Percentiles rank a stretch among this genome's conserved stretches.
Conservation (phyloP, 495 filamentous ascomycete species). For the Hypoxylon fuscum region DNA sequence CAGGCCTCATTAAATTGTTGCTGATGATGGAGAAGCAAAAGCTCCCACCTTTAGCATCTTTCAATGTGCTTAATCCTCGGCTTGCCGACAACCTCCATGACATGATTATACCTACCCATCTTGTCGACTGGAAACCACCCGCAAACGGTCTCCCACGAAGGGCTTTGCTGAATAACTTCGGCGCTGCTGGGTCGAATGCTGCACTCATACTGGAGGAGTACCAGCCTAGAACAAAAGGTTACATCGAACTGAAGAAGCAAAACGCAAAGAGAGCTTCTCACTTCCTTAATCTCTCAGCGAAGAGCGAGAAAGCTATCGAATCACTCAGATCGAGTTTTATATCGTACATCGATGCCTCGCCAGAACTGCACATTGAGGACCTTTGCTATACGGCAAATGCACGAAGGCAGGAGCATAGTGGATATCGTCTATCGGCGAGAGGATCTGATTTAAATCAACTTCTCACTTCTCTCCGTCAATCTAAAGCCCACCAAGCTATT, state of each 20-base stretch:
- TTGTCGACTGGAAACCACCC: slow-evolving; percentile 44
- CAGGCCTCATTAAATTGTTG: slow-evolving; percentile 51
- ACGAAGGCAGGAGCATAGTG: slow-evolving; percentile 17
- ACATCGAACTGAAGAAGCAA: background rate
- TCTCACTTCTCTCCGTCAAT: slow-evolving; percentile 10
- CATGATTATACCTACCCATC: slow-evolving; percentile 46
- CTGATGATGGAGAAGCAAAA: slow-evolving; percentile 55
- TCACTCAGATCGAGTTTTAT: background rate
- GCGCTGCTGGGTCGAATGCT: slow-evolving; percentile 31
- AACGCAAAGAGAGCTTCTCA: slow-evolving; percentile 1
- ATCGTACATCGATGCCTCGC: slow-evolving; percentile 6
- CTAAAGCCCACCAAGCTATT: background rate
- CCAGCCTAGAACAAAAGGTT: background rate
- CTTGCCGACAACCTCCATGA: slow-evolving; percentile 32
- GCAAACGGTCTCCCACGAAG: slow-evolving; percentile 27
- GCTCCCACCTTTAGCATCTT: slow-evolving; percentile 55
- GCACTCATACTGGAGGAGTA: slow-evolving; percentile 32
- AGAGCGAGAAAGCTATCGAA: slow-evolving; percentile 14
- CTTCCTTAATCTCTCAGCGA: slow-evolving; percentile 28
- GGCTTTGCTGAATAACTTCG: slow-evolving; percentile 51
- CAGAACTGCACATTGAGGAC: slow-evolving; percentile 4
- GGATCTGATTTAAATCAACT: slow-evolving; percentile 7
- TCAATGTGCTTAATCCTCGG: slow-evolving; percentile 50
- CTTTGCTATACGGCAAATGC: slow-evolving; percentile 36
- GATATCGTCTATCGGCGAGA: slow-evolving; percentile 10